Evolutionary conservation across 1,139 yeast genomes (phyloP).

Genomic region (Pichia sorboxylosa): DNA sequence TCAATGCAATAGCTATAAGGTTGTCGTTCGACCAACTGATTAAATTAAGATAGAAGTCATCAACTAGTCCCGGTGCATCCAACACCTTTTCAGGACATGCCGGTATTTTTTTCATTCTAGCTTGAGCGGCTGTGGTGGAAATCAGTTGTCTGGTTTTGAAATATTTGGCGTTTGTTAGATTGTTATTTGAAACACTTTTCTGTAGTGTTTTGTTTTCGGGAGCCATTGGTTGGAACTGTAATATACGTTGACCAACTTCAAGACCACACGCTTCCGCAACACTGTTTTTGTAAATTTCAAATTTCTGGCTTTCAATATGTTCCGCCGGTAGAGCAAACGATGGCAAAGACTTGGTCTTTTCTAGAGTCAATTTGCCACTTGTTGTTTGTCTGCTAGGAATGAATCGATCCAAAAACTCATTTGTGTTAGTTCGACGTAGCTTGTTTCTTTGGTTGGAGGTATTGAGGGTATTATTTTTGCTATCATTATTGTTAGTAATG

Average conservation of each 20-base stretch:
- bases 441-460: slow-evolving; percentile 12
- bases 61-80: slow-evolving; percentile 92
- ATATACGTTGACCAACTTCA: slow-evolving; percentile 69
- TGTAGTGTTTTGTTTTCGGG: slow-evolving; percentile 37
- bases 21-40: slow-evolving; percentile 83
- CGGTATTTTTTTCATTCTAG: slow-evolving; percentile 56
- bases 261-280: slow-evolving; percentile 95
- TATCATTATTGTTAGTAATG: slow-evolving; percentile 1
- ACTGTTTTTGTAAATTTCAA: slow-evolving; percentile 63
- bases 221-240: slow-evolving; percentile 80
- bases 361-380: slow-evolving; percentile 28
- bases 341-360: slow-evolving; percentile 12
- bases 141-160: slow-evolving; percentile 18
- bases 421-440: slow-evolving; percentile 22
- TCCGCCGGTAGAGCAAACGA: slow-evolving; percentile 31
- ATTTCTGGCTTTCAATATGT: slow-evolving; percentile 59
- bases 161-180: slow-evolving; percentile 9
- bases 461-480: neutral
- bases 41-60: slow-evolving; percentile 83
- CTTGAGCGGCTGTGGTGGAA: slow-evolving; percentile 25
- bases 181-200: slow-evolving; percentile 11
- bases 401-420: slow-evolving; percentile 31
- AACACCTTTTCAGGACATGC: slow-evolving; percentile 86
- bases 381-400: slow-evolving; percentile 44
- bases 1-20: slow-evolving; percentile 81